phyloP scores from a whole-genome alignment of 2,329 filamentous ascomycete genomes.

The Neocucurbitaria cava region DNA sequence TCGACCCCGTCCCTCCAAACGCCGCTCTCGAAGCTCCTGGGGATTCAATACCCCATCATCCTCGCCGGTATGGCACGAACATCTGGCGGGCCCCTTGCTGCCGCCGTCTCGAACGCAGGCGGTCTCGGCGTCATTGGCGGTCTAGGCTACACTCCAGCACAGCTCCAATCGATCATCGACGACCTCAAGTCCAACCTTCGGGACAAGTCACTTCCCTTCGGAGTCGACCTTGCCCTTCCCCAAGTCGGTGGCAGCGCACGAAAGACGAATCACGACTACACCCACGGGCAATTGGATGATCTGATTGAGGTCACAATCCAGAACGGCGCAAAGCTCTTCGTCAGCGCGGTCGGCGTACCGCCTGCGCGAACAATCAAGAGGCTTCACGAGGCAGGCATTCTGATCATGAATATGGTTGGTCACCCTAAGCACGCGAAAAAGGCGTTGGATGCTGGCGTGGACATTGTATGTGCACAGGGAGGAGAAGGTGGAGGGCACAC shows the following conservation, averaged over 20 bases:
- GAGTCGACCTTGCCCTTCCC: constrained; percentile 88
- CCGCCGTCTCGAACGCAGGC: constrained; percentile 75
- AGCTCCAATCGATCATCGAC: constrained; percentile 80
- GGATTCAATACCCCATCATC: constrained; percentile 86
- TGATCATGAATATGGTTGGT: constrained; percentile 98
- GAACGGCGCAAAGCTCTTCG: constrained; percentile 84
- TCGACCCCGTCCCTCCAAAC: constrained; percentile 44
- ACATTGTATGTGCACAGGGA: constrained; percentile 91
- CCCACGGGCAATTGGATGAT: constrained; percentile 84
- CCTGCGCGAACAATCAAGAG: constrained; percentile 74
- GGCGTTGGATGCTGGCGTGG: constrained; percentile 83
- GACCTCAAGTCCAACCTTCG: constrained; percentile 81
- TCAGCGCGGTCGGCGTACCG: constrained; percentile 87
- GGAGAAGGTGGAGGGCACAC: constrained; percentile 95
- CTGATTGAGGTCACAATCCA: constrained; percentile 86
- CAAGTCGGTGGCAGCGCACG: constrained; percentile 85
- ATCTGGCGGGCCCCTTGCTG: constrained; percentile 49
- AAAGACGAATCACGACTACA: constrained; percentile 96
- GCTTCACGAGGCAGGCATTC: constrained; percentile 78
- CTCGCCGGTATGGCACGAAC: constrained; percentile 94
- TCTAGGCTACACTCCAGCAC: constrained; percentile 62
- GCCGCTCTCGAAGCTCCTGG: constrained; percentile 65
- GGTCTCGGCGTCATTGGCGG: constrained; percentile 70
- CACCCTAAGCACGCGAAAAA: constrained; percentile 91
- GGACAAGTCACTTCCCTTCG: constrained; percentile 77